Conservation (phyloP, 192 early-diverging fungal genomes). For the Coemansia sp. region DNA sequence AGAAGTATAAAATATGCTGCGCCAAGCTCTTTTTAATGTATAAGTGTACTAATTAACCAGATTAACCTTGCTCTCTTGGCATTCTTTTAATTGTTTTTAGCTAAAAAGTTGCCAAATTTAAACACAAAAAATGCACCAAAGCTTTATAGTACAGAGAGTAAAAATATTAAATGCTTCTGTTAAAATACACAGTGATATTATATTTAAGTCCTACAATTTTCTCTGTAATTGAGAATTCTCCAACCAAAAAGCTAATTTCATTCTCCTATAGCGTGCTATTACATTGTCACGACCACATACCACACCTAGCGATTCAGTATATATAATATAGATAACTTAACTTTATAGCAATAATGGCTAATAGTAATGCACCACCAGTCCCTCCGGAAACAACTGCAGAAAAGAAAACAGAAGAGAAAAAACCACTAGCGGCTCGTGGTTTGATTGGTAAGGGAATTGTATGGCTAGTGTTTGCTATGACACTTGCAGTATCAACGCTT, state of each 20-base stretch:
- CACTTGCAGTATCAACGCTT: neutral
- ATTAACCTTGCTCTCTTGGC: neutral
- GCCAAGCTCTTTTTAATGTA: neutral
- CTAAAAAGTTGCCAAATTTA: neutral
- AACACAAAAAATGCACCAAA: neutral
- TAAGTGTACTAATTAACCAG: neutral
- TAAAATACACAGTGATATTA: neutral
- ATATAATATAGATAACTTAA: no score
- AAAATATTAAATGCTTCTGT: neutral
- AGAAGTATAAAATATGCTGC: neutral
- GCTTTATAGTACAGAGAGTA: neutral
- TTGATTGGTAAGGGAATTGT: neutral
- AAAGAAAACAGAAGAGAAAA: neutral
- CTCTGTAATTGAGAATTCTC: no score
- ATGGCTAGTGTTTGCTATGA: neutral
- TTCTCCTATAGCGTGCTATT: no score
- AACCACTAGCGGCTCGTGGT: neutral
- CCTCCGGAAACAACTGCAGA: neutral
- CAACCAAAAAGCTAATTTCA: no score
- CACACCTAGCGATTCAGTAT: no score
- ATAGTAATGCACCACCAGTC: neutral
- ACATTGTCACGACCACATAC: no score
- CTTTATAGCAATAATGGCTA: neutral
- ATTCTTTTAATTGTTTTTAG: neutral
- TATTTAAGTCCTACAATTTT: neutral